Percentiles rank a stretch among this genome's conserved stretches.
phyloP scores from a whole-genome alignment of 129 eudicot species.

The Pittosporum tobira region DNA sequence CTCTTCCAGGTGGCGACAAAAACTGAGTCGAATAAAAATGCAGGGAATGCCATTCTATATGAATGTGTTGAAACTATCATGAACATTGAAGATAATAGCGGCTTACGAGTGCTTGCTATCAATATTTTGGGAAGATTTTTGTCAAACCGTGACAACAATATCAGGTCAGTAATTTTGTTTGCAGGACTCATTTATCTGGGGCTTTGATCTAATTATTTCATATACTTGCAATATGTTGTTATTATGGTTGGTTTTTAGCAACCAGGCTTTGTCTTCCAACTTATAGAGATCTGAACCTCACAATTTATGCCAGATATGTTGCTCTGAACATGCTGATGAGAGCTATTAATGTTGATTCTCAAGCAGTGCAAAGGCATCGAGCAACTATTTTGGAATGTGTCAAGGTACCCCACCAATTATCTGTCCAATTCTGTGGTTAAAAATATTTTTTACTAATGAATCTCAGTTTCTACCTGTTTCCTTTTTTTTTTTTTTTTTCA shows the following conservation, averaged over 20 bases:
- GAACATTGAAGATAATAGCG: constrained; percentile 95
- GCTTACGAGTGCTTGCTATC: constrained; percentile 95
- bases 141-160: constrained; percentile 97
- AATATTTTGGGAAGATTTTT: constrained; percentile 95
- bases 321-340: constrained; percentile 92
- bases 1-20: constrained; percentile 86
- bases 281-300: constrained; percentile 14
- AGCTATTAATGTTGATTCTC: constrained; percentile 85
- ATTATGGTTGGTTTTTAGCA: constrained; percentile 6
- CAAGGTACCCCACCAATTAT: constrained; percentile 43
- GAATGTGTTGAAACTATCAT: constrained; percentile 94
- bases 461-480: not conserved
- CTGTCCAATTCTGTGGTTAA: not conserved
- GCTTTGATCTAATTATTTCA: not conserved
- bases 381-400: constrained; percentile 98
- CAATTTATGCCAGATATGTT: constrained; percentile 65
- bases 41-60: constrained; percentile 95
- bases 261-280: constrained; percentile 14
- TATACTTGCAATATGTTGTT: constrained; percentile 1
- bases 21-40: constrained; percentile 95
- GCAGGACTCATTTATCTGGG: not conserved
- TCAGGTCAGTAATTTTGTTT: constrained; percentile 46
- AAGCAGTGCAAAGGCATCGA: constrained; percentile 99
- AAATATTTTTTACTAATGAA: not conserved
- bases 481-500: constrained; percentile 1